Evolutionary conservation across 768 basidiomycete genomes (phyloP), one percentile per base, ranked within the genome.

Genomic region (Lentinula sp.): DNA sequence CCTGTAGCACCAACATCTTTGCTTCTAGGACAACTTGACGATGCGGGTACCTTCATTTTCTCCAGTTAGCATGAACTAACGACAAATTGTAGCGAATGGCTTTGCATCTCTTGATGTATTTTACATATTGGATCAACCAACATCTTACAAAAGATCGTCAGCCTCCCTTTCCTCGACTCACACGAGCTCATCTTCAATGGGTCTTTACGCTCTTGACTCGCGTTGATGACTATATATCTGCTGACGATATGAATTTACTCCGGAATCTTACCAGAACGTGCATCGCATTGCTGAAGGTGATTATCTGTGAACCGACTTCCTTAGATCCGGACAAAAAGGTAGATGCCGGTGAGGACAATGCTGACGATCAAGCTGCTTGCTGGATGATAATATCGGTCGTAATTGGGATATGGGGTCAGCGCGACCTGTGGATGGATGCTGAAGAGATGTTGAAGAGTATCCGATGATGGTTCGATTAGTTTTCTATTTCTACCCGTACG

Each of bases 31-130:
- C 74, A 77, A 57, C 83, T 93, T 50, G 86, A 91, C 67, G 85
- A 90, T 71, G 90, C 89, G 73, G 62, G 78, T 55, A 15, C 62
- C 62, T 39, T 39, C 37, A 34, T 39, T 55, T 16, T 63, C 62
- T 35, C 40, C 34, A 57, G 34, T 43, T 35, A 35, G 43, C 46
- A 18, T n/a, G 28, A 31, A 37, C 9, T 15, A 15, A 56, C 62
- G 68, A 18, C 8, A 2, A 28, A 53, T 56, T 62, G 35, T 64
- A 93, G 91, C 80, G 81, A 67, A 83, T 78, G 70, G 83, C 88
- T 4, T 69, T 93, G 31, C 91, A 91, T 69, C 78, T 93, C 49
- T 72, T 93, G 62, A 91, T 89, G 88, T 92, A 91, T 70, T 92
- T 92, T 70, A 79, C 84, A 16, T 82, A 91, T 67, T 93, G 91